Base-by-base conservation (phyloP, 805 yeast species). In the Candida loeiensis region DNA sequence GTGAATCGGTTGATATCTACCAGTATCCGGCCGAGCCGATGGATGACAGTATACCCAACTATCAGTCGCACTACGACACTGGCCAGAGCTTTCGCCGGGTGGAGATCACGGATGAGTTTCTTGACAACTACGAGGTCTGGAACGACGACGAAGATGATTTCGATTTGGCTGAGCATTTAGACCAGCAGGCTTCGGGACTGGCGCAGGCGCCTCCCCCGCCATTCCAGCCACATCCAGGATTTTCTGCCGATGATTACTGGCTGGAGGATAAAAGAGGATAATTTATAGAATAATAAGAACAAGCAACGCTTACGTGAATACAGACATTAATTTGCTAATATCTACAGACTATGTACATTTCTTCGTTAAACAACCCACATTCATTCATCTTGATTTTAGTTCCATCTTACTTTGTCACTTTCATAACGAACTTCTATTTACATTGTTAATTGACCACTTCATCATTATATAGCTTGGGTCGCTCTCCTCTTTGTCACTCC, bases 191-290 rank as follows among this genome's bases (percentile, higher is more conserved):
- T 4, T 35, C 44, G 13, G 30, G 22, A 2, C 33, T 15, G 22
- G 37, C 35, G 20, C 40, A 41, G 15, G 52, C 38, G 9, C 52
- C 46, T 16, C 76, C 77, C 9, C 61, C 67, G n/a, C n/a, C n/a
- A 2, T 76, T 76, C 47, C 59, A 59, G 32, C 66, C 69, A 4
- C 66, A 63, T 41, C 71, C 77, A 1, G 78, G 79, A 3, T 76
- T 65, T 48, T 49, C 51, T 12, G 40, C 41, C 6, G 73, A 63
- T 4, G 80, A 75, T 49, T 76, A 76, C 51, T 74, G 74, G 70
- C 69, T 39, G 34, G 41, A 14, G 24, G 44, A 18, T 39, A 43
- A 21, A 16, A 29, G 24, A 27, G n/a, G n/a, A n/a, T n/a, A n/a
- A n/a, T n/a, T n/a, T n/a, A n/a, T n/a, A n/a, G n/a, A n/a, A n/a